Evolutionary conservation across 352 stramenopile genomes (phyloP).

Genomic region (Elongisporangium undulatum): DNA sequence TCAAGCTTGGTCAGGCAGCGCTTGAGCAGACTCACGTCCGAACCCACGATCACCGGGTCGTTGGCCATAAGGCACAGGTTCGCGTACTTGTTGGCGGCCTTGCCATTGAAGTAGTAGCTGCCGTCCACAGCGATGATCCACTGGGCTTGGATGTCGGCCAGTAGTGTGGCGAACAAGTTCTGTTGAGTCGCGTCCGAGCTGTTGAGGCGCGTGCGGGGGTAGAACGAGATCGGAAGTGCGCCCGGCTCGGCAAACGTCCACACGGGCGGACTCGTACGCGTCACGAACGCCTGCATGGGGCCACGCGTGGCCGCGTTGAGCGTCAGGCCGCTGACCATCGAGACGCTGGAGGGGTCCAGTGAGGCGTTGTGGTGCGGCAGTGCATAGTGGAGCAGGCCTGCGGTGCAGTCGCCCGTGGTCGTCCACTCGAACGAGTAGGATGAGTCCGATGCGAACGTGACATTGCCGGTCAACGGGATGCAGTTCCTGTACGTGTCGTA

Average conservation of each 20-base stretch:
- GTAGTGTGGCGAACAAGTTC: constrained; percentile 40
- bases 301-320: constrained; percentile 51
- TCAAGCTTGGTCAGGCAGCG: constrained; percentile 66
- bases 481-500: constrained; percentile 68
- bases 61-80: constrained; percentile 73
- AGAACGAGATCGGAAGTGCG: constrained; percentile 51
- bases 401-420: constrained; percentile 44
- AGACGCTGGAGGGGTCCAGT: constrained; percentile 34
- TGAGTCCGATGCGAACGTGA: constrained; percentile 35
- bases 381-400: constrained; percentile 59
- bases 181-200: constrained; percentile 24
- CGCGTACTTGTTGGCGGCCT: constrained; percentile 69
- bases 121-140: constrained; percentile 47
- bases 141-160: constrained; percentile 39
- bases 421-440: constrained; percentile 61
- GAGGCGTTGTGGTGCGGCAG: constrained; percentile 54
- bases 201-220: constrained; percentile 39
- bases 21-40: constrained; percentile 43
- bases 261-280: constrained; percentile 23
- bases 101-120: constrained; percentile 78
- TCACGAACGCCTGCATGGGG: constrained; percentile 47
- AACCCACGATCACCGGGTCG: constrained; percentile 55
- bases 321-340: constrained; percentile 22
- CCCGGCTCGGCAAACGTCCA: constrained; percentile 47
- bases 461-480: constrained; percentile 41